These are phyloP conservation scores for Wickerhamomyces bovis DNA, from an alignment of 805 yeast species.

Conservation along the genomic window DNA sequence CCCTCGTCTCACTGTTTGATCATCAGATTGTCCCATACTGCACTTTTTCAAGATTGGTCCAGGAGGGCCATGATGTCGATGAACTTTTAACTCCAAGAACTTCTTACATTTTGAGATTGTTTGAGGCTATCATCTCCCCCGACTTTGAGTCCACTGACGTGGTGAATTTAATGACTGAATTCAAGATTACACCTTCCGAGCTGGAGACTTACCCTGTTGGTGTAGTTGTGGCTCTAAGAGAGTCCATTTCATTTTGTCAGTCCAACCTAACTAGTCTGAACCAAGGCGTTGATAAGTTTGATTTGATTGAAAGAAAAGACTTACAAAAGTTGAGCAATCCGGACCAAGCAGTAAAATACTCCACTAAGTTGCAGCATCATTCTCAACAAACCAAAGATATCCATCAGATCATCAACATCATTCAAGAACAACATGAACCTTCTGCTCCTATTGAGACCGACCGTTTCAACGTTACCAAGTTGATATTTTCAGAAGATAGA, in stretches of 20 bases:
- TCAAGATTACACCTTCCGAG: slow-evolving; percentile 42
- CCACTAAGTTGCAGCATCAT: slow-evolving; percentile 4
- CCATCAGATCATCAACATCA: slow-evolving; percentile 33
- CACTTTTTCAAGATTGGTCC: slow-evolving; percentile 61
- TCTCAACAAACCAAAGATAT: slow-evolving; percentile 32
- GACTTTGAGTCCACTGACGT: slow-evolving; percentile 47
- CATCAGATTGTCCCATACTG: slow-evolving; percentile 45
- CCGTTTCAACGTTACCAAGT: slow-evolving; percentile 55
- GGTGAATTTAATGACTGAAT: slow-evolving; percentile 55
- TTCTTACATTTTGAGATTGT: slow-evolving; percentile 48
- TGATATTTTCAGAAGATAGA: slow-evolving; percentile 72
- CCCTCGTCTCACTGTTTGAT: slow-evolving; percentile 47
- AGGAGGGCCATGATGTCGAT: slow-evolving; percentile 56
- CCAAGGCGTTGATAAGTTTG: slow-evolving; percentile 34
- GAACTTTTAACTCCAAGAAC: slow-evolving; percentile 62
- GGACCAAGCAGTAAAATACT: neutral
- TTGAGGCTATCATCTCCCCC: slow-evolving; percentile 55
- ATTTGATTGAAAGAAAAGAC: slow-evolving; percentile 65
- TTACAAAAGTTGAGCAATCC: slow-evolving; percentile 28
- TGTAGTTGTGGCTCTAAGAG: slow-evolving; percentile 58
- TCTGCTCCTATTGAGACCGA: slow-evolving; percentile 65
- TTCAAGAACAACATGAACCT: slow-evolving; percentile 39
- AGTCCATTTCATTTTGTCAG: slow-evolving; percentile 52
- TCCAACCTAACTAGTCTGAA: slow-evolving; percentile 44
- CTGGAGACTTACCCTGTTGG: slow-evolving; percentile 74